Conservation (phyloP, 345 rosid species). For the Pseudoturritis turrita region DNA sequence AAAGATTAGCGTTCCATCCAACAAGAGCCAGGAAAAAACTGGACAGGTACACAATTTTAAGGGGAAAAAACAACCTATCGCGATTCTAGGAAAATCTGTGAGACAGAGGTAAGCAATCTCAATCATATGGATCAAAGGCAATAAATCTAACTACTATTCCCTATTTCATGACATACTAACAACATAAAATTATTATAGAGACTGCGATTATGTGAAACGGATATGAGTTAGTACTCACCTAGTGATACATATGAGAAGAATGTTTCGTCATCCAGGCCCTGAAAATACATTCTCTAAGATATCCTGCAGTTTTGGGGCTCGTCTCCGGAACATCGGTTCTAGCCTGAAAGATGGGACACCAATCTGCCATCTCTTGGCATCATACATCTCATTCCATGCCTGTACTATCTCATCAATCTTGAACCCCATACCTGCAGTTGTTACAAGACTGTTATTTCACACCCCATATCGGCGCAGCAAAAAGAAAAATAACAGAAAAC, state of each 20-base stretch:
- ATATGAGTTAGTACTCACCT: constrained; percentile 19
- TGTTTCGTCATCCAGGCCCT: constrained; percentile 14
- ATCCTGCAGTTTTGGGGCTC: constrained; percentile 73
- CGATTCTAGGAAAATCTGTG: background rate
- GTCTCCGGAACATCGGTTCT: constrained; percentile 89
- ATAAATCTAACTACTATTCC: background rate
- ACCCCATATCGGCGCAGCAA: background rate
- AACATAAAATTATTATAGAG: background rate
- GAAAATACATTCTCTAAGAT: constrained; percentile 61
- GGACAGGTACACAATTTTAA: background rate
- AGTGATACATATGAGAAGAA: constrained; percentile 9
- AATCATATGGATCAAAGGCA: background rate
- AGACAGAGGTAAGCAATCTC: background rate
- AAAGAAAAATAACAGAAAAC: background rate
- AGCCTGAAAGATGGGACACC: constrained; percentile 93
- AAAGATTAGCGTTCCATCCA: constrained; percentile 1
- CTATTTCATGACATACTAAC: background rate
- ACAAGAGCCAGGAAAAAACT: background rate
- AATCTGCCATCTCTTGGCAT: constrained; percentile 91
- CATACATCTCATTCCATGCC: constrained; percentile 99
- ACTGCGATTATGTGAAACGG: background rate
- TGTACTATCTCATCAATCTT: constrained; percentile 94
- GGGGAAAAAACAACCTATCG: background rate
- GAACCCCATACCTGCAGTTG: constrained; percentile 69
- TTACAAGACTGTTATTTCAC: constrained; percentile 10